These are phyloP conservation scores for Sclerotinia minor DNA, from an alignment of 2,329 filamentous ascomycete genomes.

Conservation along the genomic window DNA sequence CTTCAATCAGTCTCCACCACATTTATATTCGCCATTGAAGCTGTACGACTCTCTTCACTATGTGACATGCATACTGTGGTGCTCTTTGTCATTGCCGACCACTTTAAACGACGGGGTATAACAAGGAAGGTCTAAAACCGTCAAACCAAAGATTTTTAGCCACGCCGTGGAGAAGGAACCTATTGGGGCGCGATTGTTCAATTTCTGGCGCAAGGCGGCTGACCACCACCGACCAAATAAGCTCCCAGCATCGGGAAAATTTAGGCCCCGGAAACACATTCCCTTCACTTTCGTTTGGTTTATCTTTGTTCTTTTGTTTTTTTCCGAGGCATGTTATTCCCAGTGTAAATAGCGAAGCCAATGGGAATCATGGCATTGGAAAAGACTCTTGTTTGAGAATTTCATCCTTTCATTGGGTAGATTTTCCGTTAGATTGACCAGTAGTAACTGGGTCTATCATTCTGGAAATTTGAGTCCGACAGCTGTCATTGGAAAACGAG, in stretches of 20 bases:
- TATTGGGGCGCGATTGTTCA: background rate
- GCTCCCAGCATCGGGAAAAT: background rate
- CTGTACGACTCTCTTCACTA: background rate
- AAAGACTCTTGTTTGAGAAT: background rate
- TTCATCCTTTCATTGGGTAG: background rate
- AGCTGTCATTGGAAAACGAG: background rate
- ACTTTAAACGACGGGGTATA: background rate
- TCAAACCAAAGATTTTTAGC: background rate
- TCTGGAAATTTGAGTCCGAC: background rate
- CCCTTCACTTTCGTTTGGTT: background rate
- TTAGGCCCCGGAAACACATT: rapidly evolving
- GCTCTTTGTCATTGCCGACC: background rate
- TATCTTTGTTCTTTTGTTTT: background rate
- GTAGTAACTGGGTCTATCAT: background rate
- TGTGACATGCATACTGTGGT: background rate
- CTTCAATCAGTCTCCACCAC: background rate
- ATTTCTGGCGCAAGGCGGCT: background rate
- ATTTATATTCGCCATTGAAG: too few species aligned
- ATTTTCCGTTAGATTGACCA: background rate
- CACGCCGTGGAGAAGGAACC: background rate
- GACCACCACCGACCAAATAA: background rate
- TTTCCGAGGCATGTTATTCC: background rate
- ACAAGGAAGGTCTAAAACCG: too few species aligned
- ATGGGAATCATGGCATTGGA: background rate
- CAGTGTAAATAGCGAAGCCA: background rate